Evolutionary conservation across 495 filamentous ascomycete genomes (phyloP), one percentile per base, ranked within the genome.

Genomic region (Poronia punctata): DNA sequence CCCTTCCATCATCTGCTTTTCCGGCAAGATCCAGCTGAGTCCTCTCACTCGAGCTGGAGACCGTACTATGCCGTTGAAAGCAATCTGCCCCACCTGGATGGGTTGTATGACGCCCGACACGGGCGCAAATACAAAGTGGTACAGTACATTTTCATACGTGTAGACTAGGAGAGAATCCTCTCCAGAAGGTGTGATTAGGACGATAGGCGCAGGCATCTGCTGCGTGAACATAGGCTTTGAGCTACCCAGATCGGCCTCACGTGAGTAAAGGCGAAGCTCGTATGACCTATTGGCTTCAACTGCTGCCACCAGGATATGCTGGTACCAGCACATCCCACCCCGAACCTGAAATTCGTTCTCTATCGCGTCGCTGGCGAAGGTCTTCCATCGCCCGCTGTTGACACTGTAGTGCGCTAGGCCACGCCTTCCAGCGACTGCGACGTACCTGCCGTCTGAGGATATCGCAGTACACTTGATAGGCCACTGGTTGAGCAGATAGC

Each of bases 261-360:
- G 77, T 1, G 92, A 95, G 62, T 88, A 97, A 26, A 97, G 70
- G 19, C 93, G 88, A 20, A 99, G 64, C 75, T 95, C 84, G 54
- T 88, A 88, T 14, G 79, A 78, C 44, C 79, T 78, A 48, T 86
- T 83, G 32, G 79, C 78, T 58, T 97, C 93, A 21, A 95, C 81
- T n/a, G 90, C 87, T 28, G 88, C 88, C 42, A 99, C 85, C 12
- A 99, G 65, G 16, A 97, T 85, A 60, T 99, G 93, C 40, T 93
- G 89, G 53, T 89, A 86, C 93, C 93, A 99, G 52, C 88, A 95
- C 88, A 99, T 94, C 0, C 93, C 93, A 16, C 93, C 93, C 45
- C 89, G 71, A 16, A 99, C 86, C 17, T 85, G 75, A 54, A 99
- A 97, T 25, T 86, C 83, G 47, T 92, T 87, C 54, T 96, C 90